Conservation (phyloP, 768 basidiomycete species). For the Mycena kentingensis region DNA sequence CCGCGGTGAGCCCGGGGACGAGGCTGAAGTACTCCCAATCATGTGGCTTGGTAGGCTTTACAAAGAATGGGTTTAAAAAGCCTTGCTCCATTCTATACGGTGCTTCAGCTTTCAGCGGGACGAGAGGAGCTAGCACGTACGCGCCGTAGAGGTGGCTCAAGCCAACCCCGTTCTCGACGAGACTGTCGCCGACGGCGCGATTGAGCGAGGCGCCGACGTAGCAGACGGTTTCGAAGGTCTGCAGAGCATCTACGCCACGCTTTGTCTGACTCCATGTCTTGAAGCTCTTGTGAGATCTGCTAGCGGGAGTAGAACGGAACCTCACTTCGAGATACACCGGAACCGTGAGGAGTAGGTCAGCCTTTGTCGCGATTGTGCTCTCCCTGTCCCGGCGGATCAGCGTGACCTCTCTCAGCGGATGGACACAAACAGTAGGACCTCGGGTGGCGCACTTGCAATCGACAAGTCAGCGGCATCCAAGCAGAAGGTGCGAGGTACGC, state of each 20-base stretch:
- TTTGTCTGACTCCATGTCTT: constrained; percentile 11
- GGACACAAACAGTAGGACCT: background rate
- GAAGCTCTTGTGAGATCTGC: background rate
- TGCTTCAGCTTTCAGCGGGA: too few relatives aligned
- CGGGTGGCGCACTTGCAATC: background rate
- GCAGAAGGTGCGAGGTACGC: background rate
- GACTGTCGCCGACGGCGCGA: constrained; percentile 8
- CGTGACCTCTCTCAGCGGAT: constrained; percentile 5
- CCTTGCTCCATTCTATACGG: too few relatives aligned
- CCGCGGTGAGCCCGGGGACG: too few relatives aligned
- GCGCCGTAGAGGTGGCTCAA: constrained; percentile 9
- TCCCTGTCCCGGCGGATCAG: too few relatives aligned
- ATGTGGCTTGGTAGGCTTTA: too few relatives aligned
- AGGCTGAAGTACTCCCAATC: too few relatives aligned
- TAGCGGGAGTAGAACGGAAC: background rate
- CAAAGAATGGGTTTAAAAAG: too few relatives aligned
- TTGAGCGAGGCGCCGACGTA: constrained; percentile 8
- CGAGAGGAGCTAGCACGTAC: too few relatives aligned
- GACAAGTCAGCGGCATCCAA: too few relatives aligned
- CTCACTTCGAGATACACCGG: constrained; percentile 8
- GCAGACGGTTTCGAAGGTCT: constrained; percentile 1
- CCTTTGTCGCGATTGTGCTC: background rate
- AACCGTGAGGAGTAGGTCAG: background rate
- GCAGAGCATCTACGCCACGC: background rate
- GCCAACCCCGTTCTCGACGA: constrained; percentile 2